Evolutionary conservation across 345 rosid species (phyloP).

Genomic region (Populus nigra): DNA sequence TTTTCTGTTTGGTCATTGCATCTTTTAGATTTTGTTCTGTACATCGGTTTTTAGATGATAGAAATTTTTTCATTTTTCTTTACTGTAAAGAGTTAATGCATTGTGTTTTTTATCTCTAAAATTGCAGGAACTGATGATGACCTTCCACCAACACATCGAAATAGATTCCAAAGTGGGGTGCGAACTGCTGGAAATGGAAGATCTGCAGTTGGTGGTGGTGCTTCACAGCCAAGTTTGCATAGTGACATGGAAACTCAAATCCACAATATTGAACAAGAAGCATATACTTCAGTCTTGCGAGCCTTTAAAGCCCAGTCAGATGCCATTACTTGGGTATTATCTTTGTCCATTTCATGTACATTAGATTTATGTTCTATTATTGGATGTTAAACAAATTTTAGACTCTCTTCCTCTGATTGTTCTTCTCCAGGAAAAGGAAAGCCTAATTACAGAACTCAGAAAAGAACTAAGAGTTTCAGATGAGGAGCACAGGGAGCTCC

Average conservation of each 20-base stretch:
- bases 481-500: conserved; percentile 86
- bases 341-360: neutral
- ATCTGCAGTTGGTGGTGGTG: conserved; percentile 56
- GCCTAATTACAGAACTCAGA: conserved; percentile 92
- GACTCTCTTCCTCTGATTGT: neutral
- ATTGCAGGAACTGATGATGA: conserved; percentile 95
- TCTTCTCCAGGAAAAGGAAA: conserved; percentile 79
- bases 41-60: neutral
- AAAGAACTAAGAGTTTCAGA: conserved; percentile 95
- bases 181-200: conserved; percentile 82
- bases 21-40: neutral
- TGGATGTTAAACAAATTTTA: neutral
- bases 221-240: conserved; percentile 62
- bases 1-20: too few species aligned
- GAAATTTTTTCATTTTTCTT: neutral
- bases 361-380: neutral
- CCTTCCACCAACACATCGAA: conserved; percentile 90
- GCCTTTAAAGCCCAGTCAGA: conserved; percentile 99
- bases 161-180: conserved; percentile 77
- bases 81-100: neutral
- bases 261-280: conserved; percentile 88
- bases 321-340: conserved; percentile 90
- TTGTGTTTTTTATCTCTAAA: conserved; percentile 1
- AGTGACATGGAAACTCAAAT: conserved; percentile 90
- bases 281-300: conserved; percentile 78